Conservation (phyloP, 352 stramenopile species). For the Pythium dissimile region DNA sequence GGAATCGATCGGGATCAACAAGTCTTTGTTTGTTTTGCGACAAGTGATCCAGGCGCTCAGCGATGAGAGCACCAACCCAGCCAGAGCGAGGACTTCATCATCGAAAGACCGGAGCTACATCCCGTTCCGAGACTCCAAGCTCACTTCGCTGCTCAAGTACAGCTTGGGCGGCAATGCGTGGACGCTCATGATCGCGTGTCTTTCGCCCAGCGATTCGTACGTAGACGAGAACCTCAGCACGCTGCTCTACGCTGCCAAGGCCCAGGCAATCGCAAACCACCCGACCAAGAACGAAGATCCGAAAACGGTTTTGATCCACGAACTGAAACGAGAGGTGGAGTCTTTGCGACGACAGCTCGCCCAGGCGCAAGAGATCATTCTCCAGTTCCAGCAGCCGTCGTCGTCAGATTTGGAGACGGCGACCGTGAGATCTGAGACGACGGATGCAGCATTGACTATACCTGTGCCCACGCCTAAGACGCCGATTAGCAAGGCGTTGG, state of each 20-base stretch:
- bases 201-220: conserved; percentile 50
- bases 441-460: no score
- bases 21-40: conserved; percentile 54
- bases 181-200: conserved; percentile 66
- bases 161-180: conserved; percentile 56
- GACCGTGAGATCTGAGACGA: no score
- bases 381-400: conserved; percentile 30
- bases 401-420: background rate
- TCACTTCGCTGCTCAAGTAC: conserved; percentile 61
- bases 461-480: no score
- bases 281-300: conserved; percentile 46
- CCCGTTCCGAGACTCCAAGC: conserved; percentile 62
- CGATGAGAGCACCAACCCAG: conserved; percentile 24
- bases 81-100: background rate
- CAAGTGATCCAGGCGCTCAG: conserved; percentile 57
- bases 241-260: conserved; percentile 53
- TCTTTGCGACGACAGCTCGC: conserved; percentile 27
- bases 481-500: no score
- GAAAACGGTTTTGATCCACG: conserved; percentile 43
- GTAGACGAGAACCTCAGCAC: conserved; percentile 67
- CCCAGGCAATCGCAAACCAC: conserved; percentile 51
- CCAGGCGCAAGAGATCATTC: conserved; percentile 38
- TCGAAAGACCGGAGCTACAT: conserved; percentile 33
- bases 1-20: conserved; percentile 64
- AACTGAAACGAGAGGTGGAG: conserved; percentile 33